These are phyloP conservation scores for Adansonia gregorii DNA, from an alignment of 441 rosid species.

Conservation along the genomic window DNA sequence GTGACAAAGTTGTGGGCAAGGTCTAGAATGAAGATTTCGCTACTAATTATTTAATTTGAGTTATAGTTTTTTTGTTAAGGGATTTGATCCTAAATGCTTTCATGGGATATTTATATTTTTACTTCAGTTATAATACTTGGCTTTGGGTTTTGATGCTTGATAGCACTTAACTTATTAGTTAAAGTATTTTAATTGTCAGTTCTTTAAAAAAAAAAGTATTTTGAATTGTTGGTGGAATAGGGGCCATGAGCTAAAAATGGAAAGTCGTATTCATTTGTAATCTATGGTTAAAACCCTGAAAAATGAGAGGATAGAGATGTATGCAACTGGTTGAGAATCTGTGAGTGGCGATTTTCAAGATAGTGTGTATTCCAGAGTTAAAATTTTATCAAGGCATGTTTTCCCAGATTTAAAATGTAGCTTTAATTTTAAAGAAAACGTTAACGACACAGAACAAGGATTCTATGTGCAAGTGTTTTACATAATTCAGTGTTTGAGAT, in stretches of 20 bases:
- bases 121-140: background rate
- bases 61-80: background rate
- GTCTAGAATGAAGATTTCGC: background rate
- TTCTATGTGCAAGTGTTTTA: background rate
- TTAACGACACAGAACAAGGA: background rate
- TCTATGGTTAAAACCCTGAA: background rate
- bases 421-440: background rate
- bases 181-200: background rate
- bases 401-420: background rate
- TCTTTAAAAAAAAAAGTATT: too few relatives aligned
- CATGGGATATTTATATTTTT: background rate
- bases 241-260: slow-evolving; percentile 13
- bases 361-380: background rate
- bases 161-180: background rate
- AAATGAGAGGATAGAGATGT: background rate
- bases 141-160: slow-evolving; percentile 7
- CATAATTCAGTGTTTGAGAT: background rate
- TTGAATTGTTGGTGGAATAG: background rate
- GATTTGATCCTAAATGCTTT: background rate
- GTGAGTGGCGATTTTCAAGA: background rate
- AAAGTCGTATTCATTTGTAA: background rate
- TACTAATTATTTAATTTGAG: background rate
- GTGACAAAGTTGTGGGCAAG: background rate
- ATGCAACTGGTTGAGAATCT: background rate
- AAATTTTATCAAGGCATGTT: background rate